Evolutionary conservation across 179 eudicot genomes (phyloP), one percentile per base, ranked within the genome.

Genomic region (Actinidia arguta): DNA sequence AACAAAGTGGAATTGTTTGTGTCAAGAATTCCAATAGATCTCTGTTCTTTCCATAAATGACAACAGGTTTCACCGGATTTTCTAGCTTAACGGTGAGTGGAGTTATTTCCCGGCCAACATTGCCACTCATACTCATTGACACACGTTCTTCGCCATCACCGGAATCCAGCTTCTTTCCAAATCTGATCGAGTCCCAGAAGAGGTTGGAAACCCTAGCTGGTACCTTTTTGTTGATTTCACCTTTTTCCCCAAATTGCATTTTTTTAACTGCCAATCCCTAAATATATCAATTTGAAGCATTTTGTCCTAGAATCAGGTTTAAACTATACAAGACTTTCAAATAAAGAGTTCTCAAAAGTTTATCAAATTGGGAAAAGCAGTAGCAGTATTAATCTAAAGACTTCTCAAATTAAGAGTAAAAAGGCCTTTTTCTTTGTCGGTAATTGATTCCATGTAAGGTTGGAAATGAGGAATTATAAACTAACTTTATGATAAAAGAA

Each of bases 11-110:
- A 7, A 6, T 17, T 12, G 20, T 12, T 36, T 10, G 67, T 55
- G 68, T 69, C 50, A 25, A 74, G 51, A 17, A 66, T 10, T 36
- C 25, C 16, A 39, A 39, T 24, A 24, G 8, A 18, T 31, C 62
- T 44, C 31, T 16, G 18, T 17, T n/a, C 52, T 25, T 61, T 56
- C 79, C 88, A 78, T 89, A 87, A 87, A 87, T 89, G 91, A 87
- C 90, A 81, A 89, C 9, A 82, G 63, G 80, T 76, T 79, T 85
- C 61, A 36, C 67, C 55, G 83, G 83, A 51, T 67, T 68, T 82
- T 75, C 78, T 74, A 12, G 20, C 47, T n/a, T 54, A 48, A 68
- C 78, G 72, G 80, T 75, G 67, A 73, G 39, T 76, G 83, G 3
- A 79, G 69, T 75, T 70, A 51, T 84, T 76, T 78, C 54, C 83